Conservation (phyloP, 257 asterid species). For the Verbena officinalis region DNA sequence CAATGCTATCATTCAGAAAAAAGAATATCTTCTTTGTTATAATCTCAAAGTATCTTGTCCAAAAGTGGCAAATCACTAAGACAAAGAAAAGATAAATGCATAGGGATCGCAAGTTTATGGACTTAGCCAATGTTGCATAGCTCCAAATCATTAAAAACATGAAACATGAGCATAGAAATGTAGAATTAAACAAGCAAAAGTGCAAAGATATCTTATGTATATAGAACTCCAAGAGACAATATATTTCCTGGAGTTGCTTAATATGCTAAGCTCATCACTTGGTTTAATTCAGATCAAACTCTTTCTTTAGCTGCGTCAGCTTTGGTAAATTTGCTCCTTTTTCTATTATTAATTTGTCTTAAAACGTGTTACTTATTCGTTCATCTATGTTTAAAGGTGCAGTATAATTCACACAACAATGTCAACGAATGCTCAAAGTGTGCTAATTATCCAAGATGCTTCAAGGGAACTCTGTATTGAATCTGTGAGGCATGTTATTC, state of each 20-base stretch:
- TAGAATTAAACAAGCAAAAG: slow-evolving; percentile 21
- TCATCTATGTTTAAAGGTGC: slow-evolving; percentile 11
- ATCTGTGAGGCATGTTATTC: slow-evolving; percentile 31
- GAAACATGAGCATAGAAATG: slow-evolving; percentile 7
- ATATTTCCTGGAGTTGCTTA: neutral
- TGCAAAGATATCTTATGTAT: neutral
- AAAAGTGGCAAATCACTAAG: slow-evolving; percentile 2
- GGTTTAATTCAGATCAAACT: neutral
- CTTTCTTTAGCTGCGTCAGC: slow-evolving; percentile 14
- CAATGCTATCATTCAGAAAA: neutral
- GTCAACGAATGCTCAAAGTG: slow-evolving; percentile 36
- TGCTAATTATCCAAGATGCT: slow-evolving; percentile 55
- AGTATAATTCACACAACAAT: slow-evolving; percentile 22
- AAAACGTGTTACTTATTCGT: no score
- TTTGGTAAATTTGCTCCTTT: slow-evolving; percentile 11
- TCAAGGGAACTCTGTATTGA: slow-evolving; percentile 30
- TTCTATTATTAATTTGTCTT: no score
- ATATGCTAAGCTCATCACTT: neutral
- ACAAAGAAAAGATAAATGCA: slow-evolving; percentile 3
- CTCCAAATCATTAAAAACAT: neutral
- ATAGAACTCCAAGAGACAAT: neutral
- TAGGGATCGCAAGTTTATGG: neutral
- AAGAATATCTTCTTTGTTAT: slow-evolving; percentile 11
- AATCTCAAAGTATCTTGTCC: neutral
- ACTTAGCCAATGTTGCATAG: neutral